phyloP scores from a whole-genome alignment of 345 rosid genomes.

The Anacardium occidentale region DNA sequence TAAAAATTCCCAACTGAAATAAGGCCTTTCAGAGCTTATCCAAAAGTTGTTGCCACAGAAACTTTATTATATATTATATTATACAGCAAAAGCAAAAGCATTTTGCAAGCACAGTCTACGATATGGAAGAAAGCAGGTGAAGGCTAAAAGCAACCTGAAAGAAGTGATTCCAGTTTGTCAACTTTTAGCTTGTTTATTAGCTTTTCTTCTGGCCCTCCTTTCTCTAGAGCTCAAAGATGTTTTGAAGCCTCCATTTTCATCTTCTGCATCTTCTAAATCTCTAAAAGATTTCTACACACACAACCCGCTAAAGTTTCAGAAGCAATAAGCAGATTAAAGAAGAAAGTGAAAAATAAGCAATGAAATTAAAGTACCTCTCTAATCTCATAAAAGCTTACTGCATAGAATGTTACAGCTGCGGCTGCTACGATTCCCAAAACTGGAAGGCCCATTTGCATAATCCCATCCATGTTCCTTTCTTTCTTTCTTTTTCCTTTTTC shows the following conservation, averaged over 20 bases:
- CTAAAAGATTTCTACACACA: constrained; percentile 54
- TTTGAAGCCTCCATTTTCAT: constrained; percentile 42
- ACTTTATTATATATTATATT: no score
- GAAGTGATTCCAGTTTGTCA: background rate
- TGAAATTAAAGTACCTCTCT: constrained; percentile 44
- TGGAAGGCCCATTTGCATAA: constrained; percentile 58
- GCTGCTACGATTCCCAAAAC: constrained; percentile 62
- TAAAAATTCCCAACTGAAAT: no score
- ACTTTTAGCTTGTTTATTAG: constrained; percentile 30
- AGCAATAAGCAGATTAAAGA: background rate
- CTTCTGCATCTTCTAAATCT: constrained; percentile 49
- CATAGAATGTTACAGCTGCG: constrained; percentile 66
- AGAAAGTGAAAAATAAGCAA: background rate
- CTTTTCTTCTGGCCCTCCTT: constrained; percentile 52
- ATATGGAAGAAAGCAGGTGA: background rate
- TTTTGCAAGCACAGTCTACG: background rate
- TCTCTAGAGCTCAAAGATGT: constrained; percentile 53
- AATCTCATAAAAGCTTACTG: constrained; percentile 60
- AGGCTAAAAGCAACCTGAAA: no score
- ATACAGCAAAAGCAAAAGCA: constrained; percentile 1
- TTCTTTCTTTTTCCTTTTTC: background rate
- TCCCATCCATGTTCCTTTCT: constrained; percentile 51
- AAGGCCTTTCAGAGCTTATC: no score
- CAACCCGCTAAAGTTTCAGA: background rate
- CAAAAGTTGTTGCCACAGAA: no score